Conservation (phyloP, 345 rosid genomes). For the Corchorus capsularis region DNA sequence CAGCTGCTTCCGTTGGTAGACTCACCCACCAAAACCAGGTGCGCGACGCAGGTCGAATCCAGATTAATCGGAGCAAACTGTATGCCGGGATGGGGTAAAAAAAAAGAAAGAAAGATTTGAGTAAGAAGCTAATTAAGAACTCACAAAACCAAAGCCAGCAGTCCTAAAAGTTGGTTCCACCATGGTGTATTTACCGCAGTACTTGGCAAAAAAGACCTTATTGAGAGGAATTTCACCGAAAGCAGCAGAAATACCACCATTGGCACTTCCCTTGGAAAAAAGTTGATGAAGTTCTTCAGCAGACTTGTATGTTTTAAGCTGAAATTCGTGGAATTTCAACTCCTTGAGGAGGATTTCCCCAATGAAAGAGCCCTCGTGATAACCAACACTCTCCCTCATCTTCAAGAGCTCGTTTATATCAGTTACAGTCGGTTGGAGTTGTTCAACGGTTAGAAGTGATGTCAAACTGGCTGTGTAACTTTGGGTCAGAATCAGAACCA, state of each 20-base stretch:
- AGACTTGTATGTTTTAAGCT: not conserved
- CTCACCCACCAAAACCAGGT: no score
- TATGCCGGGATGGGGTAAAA: no score
- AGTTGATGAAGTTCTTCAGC: constrained; percentile 4
- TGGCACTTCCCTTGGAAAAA: not conserved
- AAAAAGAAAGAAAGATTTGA: not conserved
- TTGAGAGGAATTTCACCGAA: constrained; percentile 24
- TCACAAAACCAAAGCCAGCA: constrained; percentile 32
- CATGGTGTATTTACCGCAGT: constrained; percentile 8
- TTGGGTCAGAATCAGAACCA: constrained; percentile 27
- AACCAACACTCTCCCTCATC: constrained; percentile 15
- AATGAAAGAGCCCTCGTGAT: constrained; percentile 15
- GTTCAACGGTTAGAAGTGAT: constrained; percentile 22
- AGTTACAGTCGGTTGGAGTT: constrained; percentile 20
- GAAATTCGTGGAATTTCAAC: not conserved
- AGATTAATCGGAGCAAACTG: no score
- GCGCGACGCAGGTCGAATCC: no score
- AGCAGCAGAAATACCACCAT: constrained; percentile 24
- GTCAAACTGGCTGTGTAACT: constrained; percentile 35
- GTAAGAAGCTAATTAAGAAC: not conserved
- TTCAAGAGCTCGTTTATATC: not conserved
- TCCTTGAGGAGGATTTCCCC: not conserved
- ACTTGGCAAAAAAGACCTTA: constrained; percentile 6
- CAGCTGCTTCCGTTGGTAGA: no score
- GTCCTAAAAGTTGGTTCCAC: constrained; percentile 18